Percentiles rank a stretch among this genome's conserved stretches.
phyloP scores from a whole-genome alignment of 129 eudicot species.

The Heracleum sosnowskyi region DNA sequence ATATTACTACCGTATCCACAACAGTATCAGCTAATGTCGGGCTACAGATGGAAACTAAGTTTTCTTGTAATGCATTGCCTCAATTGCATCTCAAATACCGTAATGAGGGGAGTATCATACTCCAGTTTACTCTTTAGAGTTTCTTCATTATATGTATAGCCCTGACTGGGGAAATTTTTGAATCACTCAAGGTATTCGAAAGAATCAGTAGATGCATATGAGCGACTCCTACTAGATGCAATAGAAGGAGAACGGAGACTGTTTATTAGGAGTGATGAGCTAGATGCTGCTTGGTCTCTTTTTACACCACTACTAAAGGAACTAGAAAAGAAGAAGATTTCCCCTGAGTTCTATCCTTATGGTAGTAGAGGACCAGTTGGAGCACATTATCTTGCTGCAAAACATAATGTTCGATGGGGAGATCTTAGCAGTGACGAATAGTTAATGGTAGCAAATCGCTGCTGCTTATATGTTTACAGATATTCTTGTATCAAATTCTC shows the following conservation, averaged over 20 bases:
- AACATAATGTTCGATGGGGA: slow-evolving; percentile 85
- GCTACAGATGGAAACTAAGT: neutral
- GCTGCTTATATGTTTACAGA: neutral
- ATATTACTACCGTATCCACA: neutral
- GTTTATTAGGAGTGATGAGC: slow-evolving; percentile 91
- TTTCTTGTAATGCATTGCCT: neutral
- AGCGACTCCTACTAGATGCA: slow-evolving; percentile 79
- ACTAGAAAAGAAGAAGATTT: slow-evolving; percentile 62
- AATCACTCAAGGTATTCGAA: slow-evolving; percentile 41
- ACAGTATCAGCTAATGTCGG: neutral
- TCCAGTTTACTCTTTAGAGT: neutral
- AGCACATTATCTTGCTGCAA: slow-evolving; percentile 93
- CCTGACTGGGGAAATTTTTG: neutral
- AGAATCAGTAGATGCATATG: slow-evolving; percentile 89
- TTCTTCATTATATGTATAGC: neutral
- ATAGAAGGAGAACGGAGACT: slow-evolving; percentile 81
- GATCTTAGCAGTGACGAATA: slow-evolving; percentile 65
- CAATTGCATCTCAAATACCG: neutral
- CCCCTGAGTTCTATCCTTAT: slow-evolving; percentile 86
- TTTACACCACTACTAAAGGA: slow-evolving; percentile 78
- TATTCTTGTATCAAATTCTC: neutral
- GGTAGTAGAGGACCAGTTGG: slow-evolving; percentile 97
- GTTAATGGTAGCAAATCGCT: neutral
- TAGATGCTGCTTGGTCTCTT: slow-evolving; percentile 90
- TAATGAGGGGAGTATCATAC: neutral